Conservation (phyloP, 2,329 filamentous ascomycete genomes). For the Stagonosporopsis rhizophila region DNA sequence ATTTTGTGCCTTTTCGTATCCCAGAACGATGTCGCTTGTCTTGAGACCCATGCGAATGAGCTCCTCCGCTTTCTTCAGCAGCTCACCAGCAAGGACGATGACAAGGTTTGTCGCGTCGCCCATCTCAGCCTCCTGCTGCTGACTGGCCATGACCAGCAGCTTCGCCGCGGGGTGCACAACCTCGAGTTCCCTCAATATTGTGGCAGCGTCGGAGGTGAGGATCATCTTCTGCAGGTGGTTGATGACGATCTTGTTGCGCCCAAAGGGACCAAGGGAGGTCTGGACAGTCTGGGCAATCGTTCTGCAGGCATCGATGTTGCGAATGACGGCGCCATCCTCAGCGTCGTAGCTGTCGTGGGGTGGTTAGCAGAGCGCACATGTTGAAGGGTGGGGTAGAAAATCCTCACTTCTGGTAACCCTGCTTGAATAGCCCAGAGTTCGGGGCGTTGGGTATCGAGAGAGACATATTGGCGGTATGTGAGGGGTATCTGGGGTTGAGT, state of each 20-base stretch:
- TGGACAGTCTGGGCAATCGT: conserved; percentile 96
- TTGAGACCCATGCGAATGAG: conserved; percentile 95
- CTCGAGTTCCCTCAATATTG: conserved; percentile 95
- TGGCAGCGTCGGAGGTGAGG: conserved; percentile 95
- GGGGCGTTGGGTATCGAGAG: conserved; percentile 94
- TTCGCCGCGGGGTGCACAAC: conserved; percentile 98
- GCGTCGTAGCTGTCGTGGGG: conserved; percentile 80
- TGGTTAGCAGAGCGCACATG: conserved; percentile 43
- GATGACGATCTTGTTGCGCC: conserved; percentile 99
- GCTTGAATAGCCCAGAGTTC: conserved; percentile 92
- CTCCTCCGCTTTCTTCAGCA: conserved; percentile 97
- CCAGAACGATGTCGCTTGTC: conserved; percentile 95
- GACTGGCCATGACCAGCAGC: conserved; percentile 96
- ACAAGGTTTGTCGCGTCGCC: conserved; percentile 98
- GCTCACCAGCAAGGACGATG: conserved; percentile 92
- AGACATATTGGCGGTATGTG: conserved; percentile 71
- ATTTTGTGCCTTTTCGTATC: conserved; percentile 93
- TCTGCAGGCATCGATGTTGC: conserved; percentile 98
- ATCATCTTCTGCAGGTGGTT: conserved; percentile 99
- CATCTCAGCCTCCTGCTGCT: conserved; percentile 99
- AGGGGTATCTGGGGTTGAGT: conserved; percentile 42
- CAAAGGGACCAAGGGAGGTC: conserved; percentile 95
- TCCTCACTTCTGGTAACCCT: conserved; percentile 90
- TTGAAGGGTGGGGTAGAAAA: conserved; percentile 25
- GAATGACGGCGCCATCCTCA: conserved; percentile 97